Percentiles rank a stretch among this genome's conserved stretches.
Conservation (phyloP, 2,329 filamentous ascomycete species). For the Stemphylium lycopersici region DNA sequence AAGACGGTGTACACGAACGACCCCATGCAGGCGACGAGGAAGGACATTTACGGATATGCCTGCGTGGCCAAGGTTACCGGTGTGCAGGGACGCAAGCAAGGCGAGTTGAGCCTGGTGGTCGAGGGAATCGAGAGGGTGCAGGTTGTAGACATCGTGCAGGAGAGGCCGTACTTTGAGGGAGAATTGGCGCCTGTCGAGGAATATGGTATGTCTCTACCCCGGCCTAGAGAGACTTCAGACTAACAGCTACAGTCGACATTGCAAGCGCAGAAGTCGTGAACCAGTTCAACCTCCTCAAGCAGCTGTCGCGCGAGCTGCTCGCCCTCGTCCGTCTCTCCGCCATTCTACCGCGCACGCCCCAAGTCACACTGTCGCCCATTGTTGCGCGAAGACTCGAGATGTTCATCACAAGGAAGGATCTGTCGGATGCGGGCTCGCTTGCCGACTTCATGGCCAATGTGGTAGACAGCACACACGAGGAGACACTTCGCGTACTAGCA, state of each 20-base stretch:
- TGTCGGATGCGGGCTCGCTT: slow-evolving; percentile 80
- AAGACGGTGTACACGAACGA: slow-evolving; percentile 56
- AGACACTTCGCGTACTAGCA: slow-evolving; percentile 87
- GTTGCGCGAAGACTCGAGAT: slow-evolving; percentile 84
- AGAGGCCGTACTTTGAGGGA: slow-evolving; percentile 85
- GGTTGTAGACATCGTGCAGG: slow-evolving; percentile 74
- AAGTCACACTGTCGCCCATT: slow-evolving; percentile 76
- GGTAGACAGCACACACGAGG: slow-evolving; percentile 83
- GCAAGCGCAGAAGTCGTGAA: slow-evolving; percentile 63
- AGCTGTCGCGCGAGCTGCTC: slow-evolving; percentile 83
- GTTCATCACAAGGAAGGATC: slow-evolving; percentile 81
- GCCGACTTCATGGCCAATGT: slow-evolving; percentile 98
- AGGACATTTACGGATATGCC: slow-evolving; percentile 81
- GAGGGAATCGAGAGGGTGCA: slow-evolving; percentile 82
- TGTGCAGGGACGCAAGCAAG: slow-evolving; percentile 55
- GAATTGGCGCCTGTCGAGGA: slow-evolving; percentile 76
- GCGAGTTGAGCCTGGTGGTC: slow-evolving; percentile 79
- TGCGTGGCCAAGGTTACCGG: slow-evolving; percentile 65
- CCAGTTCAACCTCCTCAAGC: slow-evolving; percentile 80
- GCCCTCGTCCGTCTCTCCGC: slow-evolving; percentile 83
- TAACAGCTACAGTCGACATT: slow-evolving; percentile 35
- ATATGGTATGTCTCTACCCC: slow-evolving; percentile 58
- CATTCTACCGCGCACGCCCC: slow-evolving; percentile 73
- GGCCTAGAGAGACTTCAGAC: background rate
- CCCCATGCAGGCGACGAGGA: slow-evolving; percentile 51